These are phyloP conservation scores for Pichia exigua DNA, from an alignment of 805 yeast species.

Conservation along the genomic window DNA sequence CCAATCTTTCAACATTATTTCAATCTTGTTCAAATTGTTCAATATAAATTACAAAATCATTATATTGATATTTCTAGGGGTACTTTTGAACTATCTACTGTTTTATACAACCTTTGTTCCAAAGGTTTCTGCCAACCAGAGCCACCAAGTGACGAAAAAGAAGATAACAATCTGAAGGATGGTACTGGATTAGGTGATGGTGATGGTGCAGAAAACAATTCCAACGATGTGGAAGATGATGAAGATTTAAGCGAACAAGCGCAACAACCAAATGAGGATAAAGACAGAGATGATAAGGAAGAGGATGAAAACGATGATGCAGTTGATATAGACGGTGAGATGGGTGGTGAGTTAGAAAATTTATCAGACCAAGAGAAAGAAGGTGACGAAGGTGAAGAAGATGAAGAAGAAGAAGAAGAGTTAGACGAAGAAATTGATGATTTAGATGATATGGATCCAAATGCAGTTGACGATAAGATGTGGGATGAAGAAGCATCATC, in stretches of 20 bases:
- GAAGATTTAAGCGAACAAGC: conserved; percentile 77
- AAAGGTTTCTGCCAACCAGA: conserved; percentile 93
- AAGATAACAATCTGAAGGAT: conserved; percentile 54
- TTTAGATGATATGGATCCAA: conserved; percentile 83
- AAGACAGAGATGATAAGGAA: conserved; percentile 53
- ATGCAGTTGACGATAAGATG: conserved; percentile 94
- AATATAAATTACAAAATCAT: conserved; percentile 37
- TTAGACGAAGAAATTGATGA: conserved; percentile 86
- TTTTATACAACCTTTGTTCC: conserved; percentile 54
- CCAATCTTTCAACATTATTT: conserved; percentile 61
- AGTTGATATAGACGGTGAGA: conserved; percentile 90
- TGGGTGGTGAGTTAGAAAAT: conserved; percentile 90
- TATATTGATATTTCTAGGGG: conserved; percentile 54
- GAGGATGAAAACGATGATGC: conserved; percentile 82
- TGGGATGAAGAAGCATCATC: conserved; percentile 91
- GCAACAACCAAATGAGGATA: conserved; percentile 66
- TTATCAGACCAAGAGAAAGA: conserved; percentile 47
- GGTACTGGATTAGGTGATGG: conserved; percentile 91
- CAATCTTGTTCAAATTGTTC: conserved; percentile 37
- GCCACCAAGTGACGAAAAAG: conserved; percentile 58
- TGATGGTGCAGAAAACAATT: conserved; percentile 70
- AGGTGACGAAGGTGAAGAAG: conserved; percentile 35
- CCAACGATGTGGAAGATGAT: conserved; percentile 84
- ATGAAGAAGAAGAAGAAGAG: conserved; percentile 60
- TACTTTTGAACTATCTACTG: conserved; percentile 46